Evolutionary conservation across 192 early-diverging fungal genomes (phyloP), one percentile per base, ranked within the genome.

Genomic region (Phlyctochytrium planicorne): DNA sequence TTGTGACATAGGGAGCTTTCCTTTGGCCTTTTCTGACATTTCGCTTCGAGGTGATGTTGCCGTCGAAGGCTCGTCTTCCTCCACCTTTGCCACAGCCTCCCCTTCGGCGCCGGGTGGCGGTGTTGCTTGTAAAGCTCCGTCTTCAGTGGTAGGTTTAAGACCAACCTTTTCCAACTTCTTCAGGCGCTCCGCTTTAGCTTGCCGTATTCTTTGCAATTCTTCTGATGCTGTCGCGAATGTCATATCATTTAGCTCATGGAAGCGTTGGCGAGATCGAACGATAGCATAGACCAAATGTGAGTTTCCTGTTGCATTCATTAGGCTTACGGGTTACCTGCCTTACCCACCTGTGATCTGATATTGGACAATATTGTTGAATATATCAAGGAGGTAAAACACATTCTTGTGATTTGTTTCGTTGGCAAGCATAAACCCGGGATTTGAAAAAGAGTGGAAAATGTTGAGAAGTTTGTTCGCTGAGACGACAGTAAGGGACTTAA

Each of bases 291-390:
- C 82, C 20, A 97, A 60, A 29, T 88, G 86, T 3, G 88, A 80
- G 67, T 97, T 97, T 37, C 91, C 93, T 75, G 59, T 3, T 60
- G 32, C 25, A 72, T 4, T 3, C 17, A 27, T 25, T n/a, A n/a
- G n/a, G n/a, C n/a, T n/a, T n/a, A n/a, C 70, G 30, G 24, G 59
- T 25, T 2, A 70, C 17, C 20, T 20, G 6, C 17, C 2, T 2
- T 20, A 65, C 77, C 60, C 69, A 90, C 89, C 78, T 12, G 89
- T 67, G 50, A 86, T 84, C 50, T 94, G 94, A 73, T 94, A 94
- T 67, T 94, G 92, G 12, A 94, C 78, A 32, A 94, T 80, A 56
- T 89, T 90, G 69, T 94, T 90, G 67, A 94, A 88, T 3, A 87
- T 82, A 66, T 95, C 93, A 2, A 95, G 69, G 29, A 94, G 64